Conservation (phyloP, 345 rosid species). For the Raphanus sativus region DNA sequence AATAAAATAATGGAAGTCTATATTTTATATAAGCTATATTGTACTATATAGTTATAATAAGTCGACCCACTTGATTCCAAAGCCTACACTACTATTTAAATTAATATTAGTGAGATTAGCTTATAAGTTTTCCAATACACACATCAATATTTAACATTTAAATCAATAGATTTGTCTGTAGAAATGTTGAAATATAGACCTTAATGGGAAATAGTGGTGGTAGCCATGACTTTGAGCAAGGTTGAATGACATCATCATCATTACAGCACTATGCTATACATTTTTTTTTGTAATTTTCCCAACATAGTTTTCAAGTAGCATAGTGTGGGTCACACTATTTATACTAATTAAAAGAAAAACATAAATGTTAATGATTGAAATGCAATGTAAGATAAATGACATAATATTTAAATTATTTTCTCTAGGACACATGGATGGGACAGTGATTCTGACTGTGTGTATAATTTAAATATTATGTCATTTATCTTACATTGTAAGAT, state of each 20-base stretch:
- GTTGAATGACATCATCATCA: constrained; percentile 45
- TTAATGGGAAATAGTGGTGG: constrained; percentile 9
- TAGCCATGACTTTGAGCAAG: constrained; percentile 43
- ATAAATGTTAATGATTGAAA: not conserved
- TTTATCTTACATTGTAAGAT: no score
- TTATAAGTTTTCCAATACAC: constrained; percentile 24
- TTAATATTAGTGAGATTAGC: constrained; percentile 11
- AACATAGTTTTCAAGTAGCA: not conserved
- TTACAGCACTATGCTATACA: not conserved
- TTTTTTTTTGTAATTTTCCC: not conserved
- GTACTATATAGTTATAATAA: constrained; percentile 14
- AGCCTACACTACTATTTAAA: constrained; percentile 13
- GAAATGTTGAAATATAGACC: not conserved
- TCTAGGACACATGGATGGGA: not conserved
- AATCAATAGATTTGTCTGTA: constrained; percentile 5
- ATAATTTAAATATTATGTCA: no score
- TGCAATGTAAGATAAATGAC: not conserved
- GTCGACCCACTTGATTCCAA: constrained; percentile 32
- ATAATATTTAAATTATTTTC: not conserved
- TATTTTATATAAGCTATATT: constrained; percentile 1
- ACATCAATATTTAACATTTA: not conserved
- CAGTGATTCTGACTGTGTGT: constrained; percentile 3
- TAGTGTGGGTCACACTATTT: not conserved
- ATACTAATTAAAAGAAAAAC: not conserved
- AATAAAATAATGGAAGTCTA: constrained; percentile 19